Evolutionary conservation across 306 rosid genomes (phyloP), one percentile per base, ranked within the genome.

Genomic region (Boehmeria nivea): DNA sequence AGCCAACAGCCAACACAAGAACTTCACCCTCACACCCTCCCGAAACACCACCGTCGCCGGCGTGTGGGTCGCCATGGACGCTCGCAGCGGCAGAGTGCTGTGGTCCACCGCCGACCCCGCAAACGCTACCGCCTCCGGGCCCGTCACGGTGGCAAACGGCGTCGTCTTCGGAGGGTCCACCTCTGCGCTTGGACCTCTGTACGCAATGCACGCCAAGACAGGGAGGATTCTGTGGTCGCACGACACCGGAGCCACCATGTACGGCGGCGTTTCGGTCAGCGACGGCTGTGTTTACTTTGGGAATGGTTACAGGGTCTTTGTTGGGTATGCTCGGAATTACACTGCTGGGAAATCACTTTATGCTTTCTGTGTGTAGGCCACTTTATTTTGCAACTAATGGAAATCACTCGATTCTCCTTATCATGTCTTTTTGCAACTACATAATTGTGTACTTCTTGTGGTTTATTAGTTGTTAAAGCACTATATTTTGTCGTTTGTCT

Each of bases 51-150:
- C 78, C 2, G 70, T 61, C 17, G 44, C 80, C 0, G 80, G 86
- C 12, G 94, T 80, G 31, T 85, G 94, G 95, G 79, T 79, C 16
- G 88, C 83, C 4, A 46, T 82, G 78, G 68, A 82, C 20, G 78
- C 81, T 0, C 46, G 36, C 10, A 45, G 39, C 8, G 86, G 89
- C n/a, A 52, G 60, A 18, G 56, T 81, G 18, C 7, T 86, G 8
- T 86, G 87, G 90, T 65, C 81, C 31, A 72, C 54, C 0, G 71
- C 69, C 1, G 67, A 74, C 45, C 78, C 74, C 16, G 65, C 40
- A 1, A 44, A 65, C 0, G 75, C 68, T 5, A 55, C 65, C 0
- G 44, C 70, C 3, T 26, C 45, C 1, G 84, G 81, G 0, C 82
- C 84, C 2, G 81, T 85, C 0, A 74, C 69, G 15, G 69, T 79